phyloP scores from a whole-genome alignment of 345 rosid species.

The Noccaea caerulescens region DNA sequence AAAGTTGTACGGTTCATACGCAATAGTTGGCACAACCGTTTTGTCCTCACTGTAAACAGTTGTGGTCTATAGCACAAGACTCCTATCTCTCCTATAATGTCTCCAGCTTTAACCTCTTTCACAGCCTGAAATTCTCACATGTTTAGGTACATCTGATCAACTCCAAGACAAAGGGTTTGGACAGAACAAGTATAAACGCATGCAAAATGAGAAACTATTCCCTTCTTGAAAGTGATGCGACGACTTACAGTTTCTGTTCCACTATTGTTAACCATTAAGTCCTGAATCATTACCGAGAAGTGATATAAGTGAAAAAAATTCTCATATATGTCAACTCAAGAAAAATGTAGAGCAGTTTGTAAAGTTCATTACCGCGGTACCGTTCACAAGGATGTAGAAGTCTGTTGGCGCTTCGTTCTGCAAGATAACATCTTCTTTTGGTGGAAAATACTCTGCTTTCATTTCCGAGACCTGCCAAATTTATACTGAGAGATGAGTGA shows the following conservation, averaged over 20 bases:
- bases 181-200: not conserved
- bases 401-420: conserved; percentile 89
- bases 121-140: conserved; percentile 54
- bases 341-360: not conserved
- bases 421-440: conserved; percentile 82
- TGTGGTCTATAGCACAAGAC: conserved; percentile 90
- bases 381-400: conserved; percentile 71
- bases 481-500: not conserved
- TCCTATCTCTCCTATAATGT: conserved; percentile 85
- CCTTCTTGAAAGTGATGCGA: not conserved
- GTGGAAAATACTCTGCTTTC: conserved; percentile 88
- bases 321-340: not conserved
- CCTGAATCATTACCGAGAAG: conserved; percentile 47
- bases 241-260: conserved; percentile 60
- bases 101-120: conserved; percentile 75
- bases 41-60: conserved; percentile 85
- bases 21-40: conserved; percentile 82
- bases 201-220: not conserved
- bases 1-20: conserved; percentile 86
- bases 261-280: conserved; percentile 52
- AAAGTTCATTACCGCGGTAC: conserved; percentile 61
- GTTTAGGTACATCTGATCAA: not conserved
- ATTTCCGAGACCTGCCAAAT: conserved; percentile 70
- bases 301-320: not conserved
- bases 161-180: conserved; percentile 13